A percentile compares a stretch with the other conserved stretches of the same genome.
phyloP scores from a whole-genome alignment of 2,329 filamentous ascomycete species.

The Dactylonectria macrodidyma region DNA sequence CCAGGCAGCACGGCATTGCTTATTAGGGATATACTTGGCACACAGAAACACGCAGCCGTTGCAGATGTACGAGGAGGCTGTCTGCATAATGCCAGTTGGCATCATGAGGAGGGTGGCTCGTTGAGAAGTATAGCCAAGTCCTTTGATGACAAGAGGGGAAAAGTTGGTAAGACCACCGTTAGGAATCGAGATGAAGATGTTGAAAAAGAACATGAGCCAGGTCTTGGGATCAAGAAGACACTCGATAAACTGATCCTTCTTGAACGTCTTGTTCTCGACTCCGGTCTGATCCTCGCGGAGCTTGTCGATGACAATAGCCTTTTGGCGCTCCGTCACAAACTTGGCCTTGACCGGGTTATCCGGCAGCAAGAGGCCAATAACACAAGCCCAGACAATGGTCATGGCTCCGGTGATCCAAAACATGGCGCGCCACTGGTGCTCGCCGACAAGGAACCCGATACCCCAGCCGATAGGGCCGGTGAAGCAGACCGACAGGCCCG shows the following conservation, averaged over 20 bases:
- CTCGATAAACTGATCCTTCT: conserved; percentile 61
- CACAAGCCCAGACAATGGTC: conserved; percentile 63
- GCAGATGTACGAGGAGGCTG: conserved; percentile 53
- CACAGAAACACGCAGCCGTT: conserved; percentile 55
- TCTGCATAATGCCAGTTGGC: conserved; percentile 50
- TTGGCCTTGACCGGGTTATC: conserved; percentile 66
- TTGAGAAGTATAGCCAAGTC: conserved; percentile 59
- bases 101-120: conserved; percentile 52
- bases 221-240: conserved; percentile 68
- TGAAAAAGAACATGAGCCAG: conserved; percentile 70
- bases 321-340: conserved; percentile 62
- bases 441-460: conserved; percentile 33
- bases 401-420: conserved; percentile 47
- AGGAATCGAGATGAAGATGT: conserved; percentile 48
- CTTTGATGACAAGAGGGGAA: conserved; percentile 36
- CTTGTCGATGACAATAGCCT: conserved; percentile 63
- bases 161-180: conserved; percentile 30
- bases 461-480: conserved; percentile 42
- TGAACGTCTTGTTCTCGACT: conserved; percentile 64
- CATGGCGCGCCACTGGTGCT: conserved; percentile 37
- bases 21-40: conserved; percentile 30
- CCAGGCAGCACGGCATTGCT: conserved; percentile 37
- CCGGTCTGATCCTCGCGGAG: conserved; percentile 66
- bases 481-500: conserved; percentile 39
- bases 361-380: conserved; percentile 68